phyloP scores from a whole-genome alignment of 352 stramenopile genomes.

The Phytophthora tentaculata region DNA sequence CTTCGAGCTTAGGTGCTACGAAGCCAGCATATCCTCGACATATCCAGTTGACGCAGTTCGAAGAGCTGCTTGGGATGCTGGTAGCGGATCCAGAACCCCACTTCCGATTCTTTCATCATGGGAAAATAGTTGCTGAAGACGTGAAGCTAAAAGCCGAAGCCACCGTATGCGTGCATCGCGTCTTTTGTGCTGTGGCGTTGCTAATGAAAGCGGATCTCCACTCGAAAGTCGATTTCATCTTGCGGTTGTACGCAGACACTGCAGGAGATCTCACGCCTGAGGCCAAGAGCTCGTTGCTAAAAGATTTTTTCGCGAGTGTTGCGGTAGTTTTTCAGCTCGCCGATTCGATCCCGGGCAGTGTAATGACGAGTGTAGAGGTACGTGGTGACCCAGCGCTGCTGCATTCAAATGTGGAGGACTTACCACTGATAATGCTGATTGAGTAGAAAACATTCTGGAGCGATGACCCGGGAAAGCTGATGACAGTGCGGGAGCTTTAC shows the following conservation, averaged over 20 bases:
- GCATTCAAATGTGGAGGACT: neutral
- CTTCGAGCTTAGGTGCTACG: constrained; percentile 13
- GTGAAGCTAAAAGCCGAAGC: constrained; percentile 19
- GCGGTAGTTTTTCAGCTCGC: constrained; percentile 48
- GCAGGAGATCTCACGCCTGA: constrained; percentile 48
- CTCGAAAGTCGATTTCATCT: constrained; percentile 63
- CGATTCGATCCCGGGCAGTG: constrained; percentile 30
- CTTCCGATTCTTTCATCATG: constrained; percentile 66
- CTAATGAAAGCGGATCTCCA: constrained; percentile 60
- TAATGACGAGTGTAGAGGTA: constrained; percentile 34
- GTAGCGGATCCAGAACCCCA: constrained; percentile 67
- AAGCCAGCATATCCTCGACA: constrained; percentile 50
- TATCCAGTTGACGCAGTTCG: constrained; percentile 59
- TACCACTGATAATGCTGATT: neutral
- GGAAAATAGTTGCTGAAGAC: constrained; percentile 24
- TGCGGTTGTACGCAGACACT: constrained; percentile 64
- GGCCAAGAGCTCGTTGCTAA: constrained; percentile 47
- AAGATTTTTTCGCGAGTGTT: constrained; percentile 49
- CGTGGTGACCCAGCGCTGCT: neutral
- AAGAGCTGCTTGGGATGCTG: constrained; percentile 81
- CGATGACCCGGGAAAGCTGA: constrained; percentile 42
- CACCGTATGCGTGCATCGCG: constrained; percentile 56
- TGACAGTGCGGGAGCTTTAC: constrained; percentile 55
- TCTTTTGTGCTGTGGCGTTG: constrained; percentile 65
- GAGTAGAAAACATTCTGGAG: constrained; percentile 51